These are phyloP conservation scores for Pseudogymnoascus pannorum DNA, from an alignment of 2,329 filamentous ascomycete genomes.

Conservation along the genomic window DNA sequence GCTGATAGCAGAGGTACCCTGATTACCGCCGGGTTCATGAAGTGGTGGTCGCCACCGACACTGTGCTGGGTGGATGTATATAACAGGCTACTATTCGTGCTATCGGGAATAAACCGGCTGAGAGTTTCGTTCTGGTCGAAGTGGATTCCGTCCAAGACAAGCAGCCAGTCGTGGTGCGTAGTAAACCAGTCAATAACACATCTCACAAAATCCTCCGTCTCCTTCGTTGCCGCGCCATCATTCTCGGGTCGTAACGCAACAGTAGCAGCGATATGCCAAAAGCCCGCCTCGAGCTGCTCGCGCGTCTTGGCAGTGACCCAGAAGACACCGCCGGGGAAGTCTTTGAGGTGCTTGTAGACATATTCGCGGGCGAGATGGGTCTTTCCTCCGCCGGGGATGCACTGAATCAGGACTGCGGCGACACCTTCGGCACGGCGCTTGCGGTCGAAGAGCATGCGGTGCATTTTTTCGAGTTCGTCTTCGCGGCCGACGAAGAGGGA, in stretches of 20 bases:
- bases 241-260: conserved; percentile 36
- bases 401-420: conserved; percentile 56
- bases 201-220: conserved; percentile 40
- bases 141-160: conserved; percentile 60
- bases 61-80: conserved; percentile 60
- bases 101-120: conserved; percentile 56
- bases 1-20: conserved; percentile 47
- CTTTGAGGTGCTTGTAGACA: conserved; percentile 49
- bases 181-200: conserved; percentile 57
- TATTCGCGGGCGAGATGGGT: conserved; percentile 63
- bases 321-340: conserved; percentile 60
- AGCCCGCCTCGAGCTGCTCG: conserved; percentile 52
- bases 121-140: conserved; percentile 51
- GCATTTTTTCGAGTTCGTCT: conserved; percentile 49
- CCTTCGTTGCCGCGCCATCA: conserved; percentile 33
- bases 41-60: conserved; percentile 46
- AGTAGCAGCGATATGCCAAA: conserved; percentile 57
- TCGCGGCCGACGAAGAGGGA: conserved; percentile 55
- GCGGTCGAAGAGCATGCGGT: conserved; percentile 51
- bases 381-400: conserved; percentile 60
- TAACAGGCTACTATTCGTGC: conserved; percentile 55
- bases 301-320: conserved; percentile 59
- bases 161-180: conserved; percentile 53
- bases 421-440: conserved; percentile 50
- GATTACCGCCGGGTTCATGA: conserved; percentile 51